Evolutionary conservation across 1,284 basidiomycete genomes (phyloP).

Genomic region (Apiotrichum domesticum): DNA sequence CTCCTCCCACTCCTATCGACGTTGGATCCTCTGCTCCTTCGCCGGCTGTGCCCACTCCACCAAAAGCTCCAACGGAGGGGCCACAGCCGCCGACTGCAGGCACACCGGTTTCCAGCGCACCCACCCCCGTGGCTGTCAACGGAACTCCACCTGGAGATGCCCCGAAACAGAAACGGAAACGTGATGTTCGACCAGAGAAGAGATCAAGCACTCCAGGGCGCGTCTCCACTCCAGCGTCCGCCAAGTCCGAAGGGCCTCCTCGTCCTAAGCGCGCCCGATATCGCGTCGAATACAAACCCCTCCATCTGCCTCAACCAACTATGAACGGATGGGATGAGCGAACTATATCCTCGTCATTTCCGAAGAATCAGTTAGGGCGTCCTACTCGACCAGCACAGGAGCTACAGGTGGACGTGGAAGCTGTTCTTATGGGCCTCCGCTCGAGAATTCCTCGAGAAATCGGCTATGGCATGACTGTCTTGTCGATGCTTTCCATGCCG

Average conservation of each 20-base stretch:
- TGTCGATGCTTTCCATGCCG: constrained; percentile 63
- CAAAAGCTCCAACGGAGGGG: background rate
- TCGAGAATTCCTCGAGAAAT: constrained; percentile 77
- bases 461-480: constrained; percentile 81
- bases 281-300: constrained; percentile 85
- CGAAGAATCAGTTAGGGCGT: constrained; percentile 56
- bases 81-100: background rate
- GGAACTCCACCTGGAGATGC: background rate
- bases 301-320: constrained; percentile 68
- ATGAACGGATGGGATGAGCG: constrained; percentile 80
- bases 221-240: constrained; percentile 9
- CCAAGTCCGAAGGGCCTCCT: constrained; percentile 2
- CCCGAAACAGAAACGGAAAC: background rate
- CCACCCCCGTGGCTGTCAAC: background rate
- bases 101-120: background rate
- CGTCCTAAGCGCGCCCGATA: constrained; percentile 54
- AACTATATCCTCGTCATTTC: constrained; percentile 54
- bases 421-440: constrained; percentile 79
- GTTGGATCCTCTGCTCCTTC: background rate
- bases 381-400: constrained; percentile 53
- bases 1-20: background rate
- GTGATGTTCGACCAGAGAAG: background rate
- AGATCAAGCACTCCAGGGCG: background rate
- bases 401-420: constrained; percentile 75
- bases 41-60: background rate